Conservation (phyloP, 352 stramenopile species). For the Phytophthora sp. region DNA sequence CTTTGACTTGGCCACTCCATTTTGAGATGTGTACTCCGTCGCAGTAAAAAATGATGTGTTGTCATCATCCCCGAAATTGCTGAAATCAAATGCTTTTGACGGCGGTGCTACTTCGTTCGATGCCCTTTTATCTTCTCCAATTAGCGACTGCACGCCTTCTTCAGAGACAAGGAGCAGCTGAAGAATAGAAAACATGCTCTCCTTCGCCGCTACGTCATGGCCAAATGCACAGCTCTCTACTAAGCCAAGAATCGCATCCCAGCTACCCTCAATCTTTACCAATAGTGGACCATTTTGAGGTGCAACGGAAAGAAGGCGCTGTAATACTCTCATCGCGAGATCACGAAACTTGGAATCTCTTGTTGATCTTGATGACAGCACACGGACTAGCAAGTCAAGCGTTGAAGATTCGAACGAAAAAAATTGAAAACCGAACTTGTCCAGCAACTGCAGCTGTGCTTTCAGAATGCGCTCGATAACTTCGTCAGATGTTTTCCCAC, state of each 20-base stretch:
- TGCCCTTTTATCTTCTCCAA: conserved; percentile 9
- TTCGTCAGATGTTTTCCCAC: conserved; percentile 65
- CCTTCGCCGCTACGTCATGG: conserved; percentile 48
- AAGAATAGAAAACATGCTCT: conserved; percentile 61
- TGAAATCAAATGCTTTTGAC: conserved; percentile 46
- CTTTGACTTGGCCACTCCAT: conserved; percentile 33
- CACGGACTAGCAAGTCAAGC: conserved; percentile 57
- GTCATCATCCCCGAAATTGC: conserved; percentile 47
- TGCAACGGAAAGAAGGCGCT: conserved; percentile 43
- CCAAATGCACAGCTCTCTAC: conserved; percentile 50
- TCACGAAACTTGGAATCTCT: conserved; percentile 26
- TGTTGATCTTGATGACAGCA: conserved; percentile 20
- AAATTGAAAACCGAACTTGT: conserved; percentile 82
- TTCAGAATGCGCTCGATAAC: conserved; percentile 76
- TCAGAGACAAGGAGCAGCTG: conserved; percentile 56
- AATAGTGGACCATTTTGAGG: conserved; percentile 59
- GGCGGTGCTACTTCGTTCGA: conserved; percentile 5
- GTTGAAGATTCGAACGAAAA: conserved; percentile 78
- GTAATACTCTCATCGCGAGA: conserved; percentile 45
- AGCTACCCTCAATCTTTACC: conserved; percentile 51
- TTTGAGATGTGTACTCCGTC: conserved; percentile 54
- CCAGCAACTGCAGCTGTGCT: conserved; percentile 64
- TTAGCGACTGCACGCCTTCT: conserved; percentile 52
- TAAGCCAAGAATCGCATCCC: conserved; percentile 52
- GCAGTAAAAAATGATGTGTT: conserved; percentile 60